These are phyloP conservation scores for Neofusicoccum umdonicola DNA, from an alignment of 2,329 filamentous ascomycete species.

Conservation along the genomic window DNA sequence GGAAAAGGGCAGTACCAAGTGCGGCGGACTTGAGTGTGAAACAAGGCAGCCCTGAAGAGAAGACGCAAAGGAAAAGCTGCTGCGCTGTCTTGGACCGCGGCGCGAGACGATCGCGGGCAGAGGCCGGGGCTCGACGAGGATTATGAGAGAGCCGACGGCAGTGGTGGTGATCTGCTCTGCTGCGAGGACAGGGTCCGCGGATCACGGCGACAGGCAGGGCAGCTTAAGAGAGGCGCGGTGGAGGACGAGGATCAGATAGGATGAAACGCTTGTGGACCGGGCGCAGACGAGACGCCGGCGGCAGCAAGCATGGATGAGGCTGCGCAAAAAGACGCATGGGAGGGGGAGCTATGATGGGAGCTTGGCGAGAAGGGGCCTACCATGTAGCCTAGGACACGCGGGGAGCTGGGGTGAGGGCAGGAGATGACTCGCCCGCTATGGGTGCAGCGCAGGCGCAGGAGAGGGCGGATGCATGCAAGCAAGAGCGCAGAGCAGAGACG, in stretches of 20 bases:
- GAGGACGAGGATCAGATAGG: conserved; percentile 14
- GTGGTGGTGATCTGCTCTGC: conserved; percentile 8
- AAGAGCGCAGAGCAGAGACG: conserved; percentile 20
- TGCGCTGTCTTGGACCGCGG: conserved; percentile 7
- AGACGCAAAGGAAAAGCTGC: conserved; percentile 2
- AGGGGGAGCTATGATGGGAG: conserved; percentile 23
- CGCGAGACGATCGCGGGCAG: conserved; percentile 1
- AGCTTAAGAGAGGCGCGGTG: conserved; percentile 19
- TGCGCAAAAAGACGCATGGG: conserved; percentile 21
- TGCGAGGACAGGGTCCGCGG: conserved; percentile 18
- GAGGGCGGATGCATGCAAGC: conserved; percentile 31
- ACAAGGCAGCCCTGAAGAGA: conserved; percentile 8
- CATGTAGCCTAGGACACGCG: conserved; percentile 40
- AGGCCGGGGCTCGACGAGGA: conserved; percentile 17
- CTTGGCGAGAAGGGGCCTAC: conserved; percentile 36
- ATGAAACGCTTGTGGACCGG: conserved; percentile 18
- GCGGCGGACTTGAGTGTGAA: not conserved
- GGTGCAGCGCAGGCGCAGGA: conserved; percentile 35
- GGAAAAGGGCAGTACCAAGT: not conserved
- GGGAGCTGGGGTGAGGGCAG: conserved; percentile 34
- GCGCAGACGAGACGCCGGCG: conserved; percentile 18
- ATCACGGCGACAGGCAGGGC: conserved; percentile 22
- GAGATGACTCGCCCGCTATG: conserved; percentile 27
- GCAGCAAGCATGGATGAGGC: conserved; percentile 19
- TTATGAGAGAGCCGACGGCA: conserved; percentile 16